Evolutionary conservation across 2,329 filamentous ascomycete genomes (phyloP), one percentile per base, ranked within the genome.

Genomic region (Stylonectria norvegica): DNA sequence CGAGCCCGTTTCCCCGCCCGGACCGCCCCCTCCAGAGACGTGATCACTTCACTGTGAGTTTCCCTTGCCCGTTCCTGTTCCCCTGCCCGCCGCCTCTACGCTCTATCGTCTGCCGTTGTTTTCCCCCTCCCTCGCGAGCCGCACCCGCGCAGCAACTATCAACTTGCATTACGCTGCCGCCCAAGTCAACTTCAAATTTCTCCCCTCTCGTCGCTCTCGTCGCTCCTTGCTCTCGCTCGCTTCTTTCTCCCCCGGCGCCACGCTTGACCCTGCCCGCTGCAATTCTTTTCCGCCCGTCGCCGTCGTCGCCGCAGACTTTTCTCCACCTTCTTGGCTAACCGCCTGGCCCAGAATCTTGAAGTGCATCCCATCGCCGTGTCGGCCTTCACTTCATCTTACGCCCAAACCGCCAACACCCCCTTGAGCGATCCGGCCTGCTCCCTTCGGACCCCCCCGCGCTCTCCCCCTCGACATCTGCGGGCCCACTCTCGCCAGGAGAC

Each of bases 11-110:
- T 52, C 47, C 35, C 36, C 42, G 8, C 20, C 37, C 43, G 48
- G 47, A 49, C 41, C 22, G 20, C 17, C 34, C 34, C 30, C 20
- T 28, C 42, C 16, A 52, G 47, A 53, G 63, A 63, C 64, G 64
- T 60, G 63, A 67, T 67, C 61, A 61, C 64, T 66, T 67, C 63
- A 59, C 53, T 52, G 62, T 65, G 55, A 63, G 63, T 65, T 57
- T 51, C 48, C 15, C 30, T 16, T 32, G 15, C 30, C 17, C 30
- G 7, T 17, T 16, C 19, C 30, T 14, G 27, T 14, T 9, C 27
- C 9, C 15, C 22, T 33, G 32, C 20, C 23, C n/a, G 22, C 30
- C 25, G 19, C 19, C 27, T 14, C 29, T 31, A 39, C 35, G 22
- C 40, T 34, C 23, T 22, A 34, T 16, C 14, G 14, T 48, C 49